Base-by-base conservation (phyloP, 768 basidiomycete species). In the Panaeolus cyanescens region DNA sequence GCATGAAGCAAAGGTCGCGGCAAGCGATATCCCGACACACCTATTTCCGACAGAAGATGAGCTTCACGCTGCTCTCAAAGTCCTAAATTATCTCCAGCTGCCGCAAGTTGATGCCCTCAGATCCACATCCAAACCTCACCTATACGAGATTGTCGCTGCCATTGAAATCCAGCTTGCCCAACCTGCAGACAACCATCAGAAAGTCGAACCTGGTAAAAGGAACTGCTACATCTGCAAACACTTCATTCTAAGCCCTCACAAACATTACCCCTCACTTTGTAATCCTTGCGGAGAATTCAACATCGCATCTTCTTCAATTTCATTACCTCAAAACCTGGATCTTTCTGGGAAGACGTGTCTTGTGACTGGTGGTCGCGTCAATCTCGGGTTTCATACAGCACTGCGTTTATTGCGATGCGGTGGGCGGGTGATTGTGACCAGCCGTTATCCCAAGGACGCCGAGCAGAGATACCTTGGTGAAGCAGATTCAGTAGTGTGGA, bases 281-380 rank as follows among this genome's bases (percentile, higher is more conserved):
- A 57, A 66, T n/a, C 67, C 71, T 10, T 75, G 72, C 25, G 71
- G 71, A 7, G 63, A 72, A 33, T 74, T 74, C 64, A 73, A 72
- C 57, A 63, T 71, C 55, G 60, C 72, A 5, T 71, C 72, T 7
- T 72, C 69, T 13, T 60, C 61, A 1, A 59, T 72, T 17, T 71
- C 69, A 30, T 65, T 73, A n/a, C 70, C 71, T 22, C 63, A 70
- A 12, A 60, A 68, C 59, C 62, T 76, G 22, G 33, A 65, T 17
- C 62, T 76, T 19, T 34, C 55, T 1, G 64, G 63, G 4, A 75
- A 73, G 62, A 67, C 65, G 0, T 74, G 72, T 1, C 57, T 76
- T 6, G 71, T 76, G 12, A 76, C 77, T n/a, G 75, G 75, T 13
- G 75, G 67, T 4, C 68, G 77, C 17, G 65, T 77, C 30, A 75